phyloP scores from a whole-genome alignment of 345 rosid genomes.

The Cardamine occulta region DNA sequence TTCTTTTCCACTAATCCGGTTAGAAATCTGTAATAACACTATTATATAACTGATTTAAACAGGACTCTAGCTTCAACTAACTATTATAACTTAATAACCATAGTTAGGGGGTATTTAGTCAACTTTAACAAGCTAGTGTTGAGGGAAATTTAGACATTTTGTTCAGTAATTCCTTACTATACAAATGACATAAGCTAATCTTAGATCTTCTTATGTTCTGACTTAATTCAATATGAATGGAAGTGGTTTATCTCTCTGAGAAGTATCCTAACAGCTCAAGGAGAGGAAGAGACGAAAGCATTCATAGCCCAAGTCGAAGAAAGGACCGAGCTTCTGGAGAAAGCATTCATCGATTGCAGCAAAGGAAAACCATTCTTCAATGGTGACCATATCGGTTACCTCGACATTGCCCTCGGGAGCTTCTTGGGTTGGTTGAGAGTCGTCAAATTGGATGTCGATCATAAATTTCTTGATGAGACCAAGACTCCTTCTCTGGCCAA shows the following conservation, averaged over 20 bases:
- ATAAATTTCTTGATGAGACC: constrained; percentile 52
- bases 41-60: constrained; percentile 8
- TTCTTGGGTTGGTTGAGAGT: constrained; percentile 74
- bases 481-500: constrained; percentile 57
- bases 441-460: constrained; percentile 37
- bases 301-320: constrained; percentile 45
- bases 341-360: constrained; percentile 56
- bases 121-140: neutral
- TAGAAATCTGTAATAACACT: neutral
- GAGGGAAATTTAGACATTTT: neutral
- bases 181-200: constrained; percentile 3
- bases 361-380: constrained; percentile 73
- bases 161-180: neutral
- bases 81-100: no score
- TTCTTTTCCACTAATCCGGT: neutral
- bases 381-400: constrained; percentile 64
- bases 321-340: constrained; percentile 55
- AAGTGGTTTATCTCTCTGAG: constrained; percentile 43
- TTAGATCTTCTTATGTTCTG: neutral
- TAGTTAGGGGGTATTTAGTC: neutral
- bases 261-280: constrained; percentile 38
- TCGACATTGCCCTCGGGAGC: constrained; percentile 71
- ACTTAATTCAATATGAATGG: neutral
- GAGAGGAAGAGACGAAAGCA: constrained; percentile 52
- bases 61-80: constrained; percentile 1